phyloP scores from a whole-genome alignment of 2,329 filamentous ascomycete species.

The Chaetothyriales sp. region DNA sequence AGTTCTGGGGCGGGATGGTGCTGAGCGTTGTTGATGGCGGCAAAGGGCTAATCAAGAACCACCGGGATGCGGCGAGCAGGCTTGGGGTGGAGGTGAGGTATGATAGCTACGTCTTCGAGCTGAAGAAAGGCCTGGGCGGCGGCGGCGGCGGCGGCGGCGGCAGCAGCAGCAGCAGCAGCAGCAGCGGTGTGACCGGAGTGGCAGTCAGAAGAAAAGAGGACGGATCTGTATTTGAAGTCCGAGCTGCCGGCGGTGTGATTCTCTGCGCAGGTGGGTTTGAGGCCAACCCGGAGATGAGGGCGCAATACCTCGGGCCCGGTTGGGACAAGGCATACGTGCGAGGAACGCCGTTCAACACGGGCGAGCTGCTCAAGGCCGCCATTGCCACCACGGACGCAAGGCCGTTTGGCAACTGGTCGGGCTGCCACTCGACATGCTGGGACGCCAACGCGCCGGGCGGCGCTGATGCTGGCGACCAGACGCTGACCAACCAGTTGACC shows the following conservation, averaged over 20 bases:
- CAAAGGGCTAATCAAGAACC: conserved; percentile 41
- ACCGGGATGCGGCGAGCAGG: conserved; percentile 25
- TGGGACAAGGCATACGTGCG: conserved; percentile 50
- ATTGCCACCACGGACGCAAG: conserved; percentile 31
- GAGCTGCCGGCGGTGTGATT: conserved; percentile 30
- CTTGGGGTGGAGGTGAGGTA: conserved; percentile 33
- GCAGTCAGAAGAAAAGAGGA: conserved; percentile 10
- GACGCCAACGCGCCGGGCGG: conserved; percentile 49
- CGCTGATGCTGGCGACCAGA: conserved; percentile 38
- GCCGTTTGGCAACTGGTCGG: conserved; percentile 44
- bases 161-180: no score
- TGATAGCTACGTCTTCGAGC: conserved; percentile 30
- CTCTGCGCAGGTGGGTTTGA: conserved; percentile 51
- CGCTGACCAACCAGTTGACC: conserved; percentile 51
- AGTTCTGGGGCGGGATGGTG: conserved; percentile 54
- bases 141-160: no score
- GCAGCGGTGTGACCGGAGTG: conserved; percentile 7
- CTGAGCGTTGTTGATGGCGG: conserved; percentile 45
- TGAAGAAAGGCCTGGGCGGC: conserved; percentile 24
- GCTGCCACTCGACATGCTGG: conserved; percentile 52
- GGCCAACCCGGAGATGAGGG: conserved; percentile 41
- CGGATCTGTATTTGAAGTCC: conserved; percentile 15
- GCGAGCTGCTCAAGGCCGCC: conserved; percentile 41
- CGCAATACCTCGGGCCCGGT: conserved; percentile 40
- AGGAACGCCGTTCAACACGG: conserved; percentile 50